These are phyloP conservation scores for Sporopachydermia quercuum DNA, from an alignment of 805 yeast species.

Conservation along the genomic window DNA sequence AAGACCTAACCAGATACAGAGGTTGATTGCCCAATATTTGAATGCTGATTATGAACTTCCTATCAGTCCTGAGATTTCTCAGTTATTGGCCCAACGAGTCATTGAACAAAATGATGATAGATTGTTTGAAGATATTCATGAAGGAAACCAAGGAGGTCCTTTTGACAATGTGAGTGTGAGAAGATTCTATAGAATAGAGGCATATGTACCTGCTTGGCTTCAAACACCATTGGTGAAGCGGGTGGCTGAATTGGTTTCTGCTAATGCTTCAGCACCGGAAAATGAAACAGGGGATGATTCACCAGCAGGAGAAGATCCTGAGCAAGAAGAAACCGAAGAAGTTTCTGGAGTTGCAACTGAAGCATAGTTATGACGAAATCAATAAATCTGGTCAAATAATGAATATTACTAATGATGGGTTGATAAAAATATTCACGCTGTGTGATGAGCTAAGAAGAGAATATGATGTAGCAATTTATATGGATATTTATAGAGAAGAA, in stretches of 20 bases:
- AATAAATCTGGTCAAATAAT: too few relatives aligned
- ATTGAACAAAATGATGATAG: conserved; percentile 18
- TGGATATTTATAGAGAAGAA: too few relatives aligned
- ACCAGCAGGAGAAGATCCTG: conserved; percentile 5
- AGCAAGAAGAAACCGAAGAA: conserved; percentile 3
- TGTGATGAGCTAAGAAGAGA: too few relatives aligned
- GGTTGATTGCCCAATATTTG: conserved; percentile 73
- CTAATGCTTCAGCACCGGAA: conserved; percentile 63
- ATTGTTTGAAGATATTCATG: conserved; percentile 31
- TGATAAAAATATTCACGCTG: too few relatives aligned
- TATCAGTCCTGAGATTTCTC: conserved; percentile 64
- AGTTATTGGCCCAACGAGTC: conserved; percentile 46
- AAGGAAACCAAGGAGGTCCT: conserved; percentile 70
- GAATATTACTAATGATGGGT: too few relatives aligned
- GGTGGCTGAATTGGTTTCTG: conserved; percentile 69
- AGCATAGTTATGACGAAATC: too few relatives aligned
- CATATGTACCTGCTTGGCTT: conserved; percentile 83
- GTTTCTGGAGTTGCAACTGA: too few relatives aligned
- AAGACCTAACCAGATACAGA: conserved; percentile 92
- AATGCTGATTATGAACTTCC: conserved; percentile 94
- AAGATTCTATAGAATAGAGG: conserved; percentile 72
- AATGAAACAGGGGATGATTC: conserved; percentile 8
- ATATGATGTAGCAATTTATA: too few relatives aligned
- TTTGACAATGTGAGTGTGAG: conserved; percentile 59
- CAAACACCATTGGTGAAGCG: conserved; percentile 68